These are phyloP conservation scores for Debaryomyces coudertii DNA, from an alignment of 1,139 yeast species.

Conservation along the genomic window DNA sequence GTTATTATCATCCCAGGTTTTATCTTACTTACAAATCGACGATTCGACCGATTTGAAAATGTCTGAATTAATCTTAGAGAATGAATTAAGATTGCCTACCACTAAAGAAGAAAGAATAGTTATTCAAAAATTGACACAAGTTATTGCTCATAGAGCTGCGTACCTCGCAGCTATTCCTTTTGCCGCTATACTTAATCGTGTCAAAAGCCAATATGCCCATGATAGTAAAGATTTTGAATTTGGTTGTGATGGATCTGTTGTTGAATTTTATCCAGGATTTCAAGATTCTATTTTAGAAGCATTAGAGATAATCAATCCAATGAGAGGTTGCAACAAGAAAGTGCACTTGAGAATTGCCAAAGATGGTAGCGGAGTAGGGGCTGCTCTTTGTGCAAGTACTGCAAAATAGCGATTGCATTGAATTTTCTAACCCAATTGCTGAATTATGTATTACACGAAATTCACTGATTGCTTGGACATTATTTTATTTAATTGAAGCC, in stretches of 20 bases:
- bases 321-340: constrained; percentile 70
- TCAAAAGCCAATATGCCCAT: constrained; percentile 47
- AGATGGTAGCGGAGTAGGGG: constrained; percentile 97
- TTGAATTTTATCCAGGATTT: constrained; percentile 89
- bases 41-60: constrained; percentile 69
- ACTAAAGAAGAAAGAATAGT: constrained; percentile 67
- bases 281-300: constrained; percentile 78
- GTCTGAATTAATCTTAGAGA: constrained; percentile 65
- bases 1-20: constrained; percentile 78
- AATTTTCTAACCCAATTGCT: too few species aligned
- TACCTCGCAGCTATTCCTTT: constrained; percentile 84
- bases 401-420: constrained; percentile 15
- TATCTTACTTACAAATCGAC: constrained; percentile 83
- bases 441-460: too few species aligned
- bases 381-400: constrained; percentile 81
- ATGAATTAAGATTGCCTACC: constrained; percentile 67
- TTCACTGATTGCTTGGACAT: too few species aligned
- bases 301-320: constrained; percentile 65
- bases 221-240: constrained; percentile 76
- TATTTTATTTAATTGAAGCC: too few species aligned
- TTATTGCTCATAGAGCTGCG: constrained; percentile 85
- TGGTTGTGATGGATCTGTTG: constrained; percentile 94
- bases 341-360: constrained; percentile 78
- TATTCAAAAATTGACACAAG: constrained; percentile 72
- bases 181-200: constrained; percentile 64